Base-by-base conservation (phyloP, 192 early-diverging fungal species). In the Gorgonomyces haynaldii region DNA sequence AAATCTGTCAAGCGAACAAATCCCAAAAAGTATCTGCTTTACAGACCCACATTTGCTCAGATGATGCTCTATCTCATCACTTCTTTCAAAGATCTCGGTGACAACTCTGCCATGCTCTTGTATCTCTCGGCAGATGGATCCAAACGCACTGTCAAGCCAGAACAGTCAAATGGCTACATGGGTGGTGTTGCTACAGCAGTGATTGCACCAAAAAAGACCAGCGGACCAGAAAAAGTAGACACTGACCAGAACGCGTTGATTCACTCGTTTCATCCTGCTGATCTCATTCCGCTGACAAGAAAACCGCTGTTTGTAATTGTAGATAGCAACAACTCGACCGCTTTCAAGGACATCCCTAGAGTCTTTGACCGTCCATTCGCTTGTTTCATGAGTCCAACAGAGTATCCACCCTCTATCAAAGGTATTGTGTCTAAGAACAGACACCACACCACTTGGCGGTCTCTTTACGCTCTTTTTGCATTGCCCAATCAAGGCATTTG, bases 381-480 rank as follows among this genome's bases (percentile, higher is more conserved):
- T 49, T 82, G 81, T 43, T 70, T 98, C 4, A 70, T 94, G 58
- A 92, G 89, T n/a, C 95, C 91, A 0, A 70, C 74, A 0, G 81
- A 84, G 43, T 95, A 94, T 50, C 90, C 91, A 26, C 48, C 70
- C 0, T 75, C 81, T 4, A 80, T 91, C 12, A 82, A 84, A 64
- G 87, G 84, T 86, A 65, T 7, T 6, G 24, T 17, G 22, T 8
- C 27, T 52, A 36, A 1, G 16, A 16, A 13, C 55, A 77, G 69
- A 79, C 42, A 66, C 69, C 20, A 67, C 68, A 15, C 80, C 79
- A 66, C 75, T 86, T 2, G 95, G 95, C 26, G 84, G 82, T 60
- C 73, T 96, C 9, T 96, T 95, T 53, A 96, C 92, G 3, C 58
- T 98, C 46, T 98, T 98, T 54, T 63, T 98, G 45, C 88, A 95